Evolutionary conservation across 352 stramenopile genomes (phyloP).

Genomic region (Globisporangium lucens): DNA sequence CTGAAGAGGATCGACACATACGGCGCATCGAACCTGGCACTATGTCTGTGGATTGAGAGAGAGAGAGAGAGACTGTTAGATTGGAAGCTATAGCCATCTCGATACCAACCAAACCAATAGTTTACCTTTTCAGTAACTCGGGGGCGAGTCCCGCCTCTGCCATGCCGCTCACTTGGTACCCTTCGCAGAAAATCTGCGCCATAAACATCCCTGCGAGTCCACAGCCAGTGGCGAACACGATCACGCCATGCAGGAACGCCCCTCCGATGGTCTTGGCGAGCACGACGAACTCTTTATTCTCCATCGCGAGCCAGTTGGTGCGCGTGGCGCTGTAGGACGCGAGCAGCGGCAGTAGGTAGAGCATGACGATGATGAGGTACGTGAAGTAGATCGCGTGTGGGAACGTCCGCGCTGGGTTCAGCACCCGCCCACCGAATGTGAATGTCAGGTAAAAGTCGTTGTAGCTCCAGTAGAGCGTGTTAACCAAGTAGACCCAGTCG

Average conservation of each 20-base stretch:
- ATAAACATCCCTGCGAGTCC: slow-evolving; percentile 84
- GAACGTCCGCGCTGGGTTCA: slow-evolving; percentile 43
- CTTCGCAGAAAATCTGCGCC: slow-evolving; percentile 83
- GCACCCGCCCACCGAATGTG: slow-evolving; percentile 82
- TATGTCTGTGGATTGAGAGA: slow-evolving; percentile 27
- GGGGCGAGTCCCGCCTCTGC: slow-evolving; percentile 74
- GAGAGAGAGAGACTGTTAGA: not conserved
- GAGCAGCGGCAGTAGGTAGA: slow-evolving; percentile 83
- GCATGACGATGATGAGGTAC: slow-evolving; percentile 49
- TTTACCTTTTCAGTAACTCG: slow-evolving; percentile 38
- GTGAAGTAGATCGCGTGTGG: slow-evolving; percentile 70
- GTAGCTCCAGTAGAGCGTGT: slow-evolving; percentile 94
- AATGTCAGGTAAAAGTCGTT: slow-evolving; percentile 88
- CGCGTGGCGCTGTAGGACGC: slow-evolving; percentile 48
- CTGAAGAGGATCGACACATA: slow-evolving; percentile 29
- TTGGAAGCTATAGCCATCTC: too few relatives aligned
- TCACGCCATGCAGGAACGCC: slow-evolving; percentile 70
- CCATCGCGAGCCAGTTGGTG: slow-evolving; percentile 56
- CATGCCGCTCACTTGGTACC: slow-evolving; percentile 68
- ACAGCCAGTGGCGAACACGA: slow-evolving; percentile 68
- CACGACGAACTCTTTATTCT: slow-evolving; percentile 71
- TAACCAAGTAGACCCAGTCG: slow-evolving; percentile 81
- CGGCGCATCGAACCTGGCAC: slow-evolving; percentile 21
- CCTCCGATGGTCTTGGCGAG: slow-evolving; percentile 71
- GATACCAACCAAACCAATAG: not conserved